phyloP scores from a whole-genome alignment of 2,329 filamentous ascomycete species.

The Domatiomyces globalis region DNA sequence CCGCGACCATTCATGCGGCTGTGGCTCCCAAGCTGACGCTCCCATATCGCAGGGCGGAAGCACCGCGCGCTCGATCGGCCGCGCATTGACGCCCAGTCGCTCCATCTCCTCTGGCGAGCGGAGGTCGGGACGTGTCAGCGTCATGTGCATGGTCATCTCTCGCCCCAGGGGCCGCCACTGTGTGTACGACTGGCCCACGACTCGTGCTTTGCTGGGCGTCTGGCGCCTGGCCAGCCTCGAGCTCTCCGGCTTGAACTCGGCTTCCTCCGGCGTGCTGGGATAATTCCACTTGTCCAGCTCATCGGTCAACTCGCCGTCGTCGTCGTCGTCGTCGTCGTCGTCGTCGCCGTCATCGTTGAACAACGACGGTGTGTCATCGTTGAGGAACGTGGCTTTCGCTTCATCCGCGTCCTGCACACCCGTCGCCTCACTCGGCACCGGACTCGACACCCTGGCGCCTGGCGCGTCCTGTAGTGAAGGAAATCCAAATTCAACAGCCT shows the following conservation, averaged over 20 bases:
- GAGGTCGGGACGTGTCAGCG: slow-evolving; percentile 76
- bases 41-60: slow-evolving; percentile 33
- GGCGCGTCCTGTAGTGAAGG: slow-evolving; percentile 32
- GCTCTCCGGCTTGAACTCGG: slow-evolving; percentile 11
- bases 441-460: not conserved
- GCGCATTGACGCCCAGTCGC: slow-evolving; percentile 46
- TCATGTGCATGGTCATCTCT: slow-evolving; percentile 96
- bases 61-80: slow-evolving; percentile 42
- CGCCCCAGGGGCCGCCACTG: slow-evolving; percentile 47
- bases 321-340: slow-evolving; percentile 19
- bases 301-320: slow-evolving; percentile 18
- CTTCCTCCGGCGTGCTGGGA: slow-evolving; percentile 18
- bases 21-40: slow-evolving; percentile 28
- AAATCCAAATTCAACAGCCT: slow-evolving; percentile 87
- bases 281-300: slow-evolving; percentile 15
- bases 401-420: slow-evolving; percentile 23
- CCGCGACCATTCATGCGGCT: not conserved
- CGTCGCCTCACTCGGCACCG: slow-evolving; percentile 3
- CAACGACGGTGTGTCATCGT: slow-evolving; percentile 33
- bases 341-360: slow-evolving; percentile 26
- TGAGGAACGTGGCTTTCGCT: slow-evolving; percentile 37
- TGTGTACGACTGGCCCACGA: slow-evolving; percentile 27
- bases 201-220: slow-evolving; percentile 12
- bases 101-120: slow-evolving; percentile 43
- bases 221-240: slow-evolving; percentile 4